These are phyloP conservation scores for Amaranthus hypochondriacus DNA, from an alignment of 148 eudicot genomes.

Conservation along the genomic window DNA sequence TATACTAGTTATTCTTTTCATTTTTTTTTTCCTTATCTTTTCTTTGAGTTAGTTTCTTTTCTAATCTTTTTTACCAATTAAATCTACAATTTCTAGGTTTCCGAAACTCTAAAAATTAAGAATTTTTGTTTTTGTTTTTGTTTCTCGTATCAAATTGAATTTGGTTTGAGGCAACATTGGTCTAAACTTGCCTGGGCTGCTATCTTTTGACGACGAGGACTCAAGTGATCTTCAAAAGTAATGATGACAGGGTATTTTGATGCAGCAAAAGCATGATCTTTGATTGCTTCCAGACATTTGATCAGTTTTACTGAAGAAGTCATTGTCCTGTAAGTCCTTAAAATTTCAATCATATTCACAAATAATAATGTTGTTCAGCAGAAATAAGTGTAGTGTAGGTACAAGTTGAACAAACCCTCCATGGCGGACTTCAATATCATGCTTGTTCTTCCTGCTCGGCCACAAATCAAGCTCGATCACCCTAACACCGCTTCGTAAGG, in stretches of 20 bases:
- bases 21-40: no score
- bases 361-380: background rate
- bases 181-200: slow-evolving; percentile 52
- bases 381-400: background rate
- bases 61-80: no score
- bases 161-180: no score
- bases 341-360: slow-evolving; percentile 2
- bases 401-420: slow-evolving; percentile 44
- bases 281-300: slow-evolving; percentile 66
- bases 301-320: slow-evolving; percentile 62
- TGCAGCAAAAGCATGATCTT: slow-evolving; percentile 59
- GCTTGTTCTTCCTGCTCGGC: slow-evolving; percentile 34
- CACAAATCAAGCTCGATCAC: slow-evolving; percentile 73
- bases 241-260: slow-evolving; percentile 80
- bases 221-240: slow-evolving; percentile 83
- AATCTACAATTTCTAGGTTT: no score
- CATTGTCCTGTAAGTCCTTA: slow-evolving; percentile 48
- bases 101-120: no score
- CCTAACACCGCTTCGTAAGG: slow-evolving; percentile 44
- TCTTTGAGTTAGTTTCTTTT: no score
- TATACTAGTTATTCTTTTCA: no score
- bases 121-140: no score
- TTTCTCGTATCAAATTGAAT: no score
- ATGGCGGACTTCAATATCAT: slow-evolving; percentile 48
- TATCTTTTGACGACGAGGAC: slow-evolving; percentile 48